Base-by-base conservation (phyloP, 768 basidiomycete genomes). In the Podaxis sp. region DNA sequence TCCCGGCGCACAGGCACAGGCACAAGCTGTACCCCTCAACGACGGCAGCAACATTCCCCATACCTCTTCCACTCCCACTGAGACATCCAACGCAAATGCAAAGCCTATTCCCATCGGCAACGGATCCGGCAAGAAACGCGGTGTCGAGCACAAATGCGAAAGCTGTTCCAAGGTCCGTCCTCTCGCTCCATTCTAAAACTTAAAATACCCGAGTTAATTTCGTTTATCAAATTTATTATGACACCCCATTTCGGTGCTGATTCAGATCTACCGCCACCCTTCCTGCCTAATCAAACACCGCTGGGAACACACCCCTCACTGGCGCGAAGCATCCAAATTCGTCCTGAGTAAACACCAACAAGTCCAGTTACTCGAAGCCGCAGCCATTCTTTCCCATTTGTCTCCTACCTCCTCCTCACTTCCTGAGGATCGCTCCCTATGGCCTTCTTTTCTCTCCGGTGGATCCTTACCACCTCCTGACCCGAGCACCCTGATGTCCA, bases 251-350 rank as follows among this genome's bases (percentile, higher is more conserved):
- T 36, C 42, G 37, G 46, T 27, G 25, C 21, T 55, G 46, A 37
- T 50, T 14, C 69, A 91, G 90, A 86, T 91, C 40, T 93, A 92
- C 72, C 86, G 90, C 55, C 95, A 98, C 73, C 94, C 94, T 2
- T 93, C 91, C 11, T 98, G 95, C 73, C 79, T 98, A 51, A 91
- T 95, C 73, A 98, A 98, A 73, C 96, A 98, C 70, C 90, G 96
- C 36, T 98, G 96, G 96, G 95, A 98, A 69, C 93, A 96, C 70
- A 93, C 91, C 36, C 91, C 92, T 18, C 94, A 97, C 68, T 98
- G 96, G 96, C 88, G 90, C 47, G 92, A 95, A 71, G 90, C 95
- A 62, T 79, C 89, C 65, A 93, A 95, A 71, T 87, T 95, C 67
- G 85, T 94, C 35, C 79, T 98, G 61, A 92, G 89, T 74, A 98